Base-by-base conservation (phyloP, 495 filamentous ascomycete genomes). In the Haplographium delicatum region DNA sequence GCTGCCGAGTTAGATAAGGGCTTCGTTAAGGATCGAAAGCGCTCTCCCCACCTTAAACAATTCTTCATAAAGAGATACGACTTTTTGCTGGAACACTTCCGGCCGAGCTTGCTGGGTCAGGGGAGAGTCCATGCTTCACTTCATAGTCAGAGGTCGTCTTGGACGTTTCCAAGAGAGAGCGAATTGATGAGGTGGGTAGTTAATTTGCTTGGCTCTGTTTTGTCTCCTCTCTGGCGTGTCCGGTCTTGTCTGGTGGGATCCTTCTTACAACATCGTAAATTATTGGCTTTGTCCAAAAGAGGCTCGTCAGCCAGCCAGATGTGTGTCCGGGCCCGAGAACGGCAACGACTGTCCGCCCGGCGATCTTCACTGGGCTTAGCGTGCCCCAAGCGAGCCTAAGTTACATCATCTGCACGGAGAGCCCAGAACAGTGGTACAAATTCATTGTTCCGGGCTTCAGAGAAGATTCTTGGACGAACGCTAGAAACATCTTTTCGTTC, bases 71-170 rank as follows among this genome's bases (percentile, higher is more conserved):
- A 97, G 80, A 58, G 83, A 77, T 30, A 93, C 87, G 50, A 98
- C 85, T 72, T 97, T 97, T 23, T 86, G 94, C 68, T 93, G 82
- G 65, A 98, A 96, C 35, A 80, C 76, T 62, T 90, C 89, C 51
- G 93, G 94, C 62, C 93, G 81, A 68, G 78, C 80, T 74, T 96
- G 91, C 69, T 91, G 90, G 19, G 90, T 95, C 62, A 98, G 80
- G 50, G 93, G 93, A 62, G 91, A 96, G 69, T 94, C 89, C 89
- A 96, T 95, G 51, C 50, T 59, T 58, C 53, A 62, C 50, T 59
- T 53, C 54, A 62, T 62, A 40, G 44, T 49, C 49, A 41, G 28
- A 47, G 25, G 50, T 2, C 2, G 11, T 22, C 4, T 23, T 40
- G 6, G 39, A 25, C 13, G 26, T 23, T 24, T 11, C 30, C n/a